Evolutionary conservation across 2,329 filamentous ascomycete genomes (phyloP).

Genomic region (Helotiales sp.): DNA sequence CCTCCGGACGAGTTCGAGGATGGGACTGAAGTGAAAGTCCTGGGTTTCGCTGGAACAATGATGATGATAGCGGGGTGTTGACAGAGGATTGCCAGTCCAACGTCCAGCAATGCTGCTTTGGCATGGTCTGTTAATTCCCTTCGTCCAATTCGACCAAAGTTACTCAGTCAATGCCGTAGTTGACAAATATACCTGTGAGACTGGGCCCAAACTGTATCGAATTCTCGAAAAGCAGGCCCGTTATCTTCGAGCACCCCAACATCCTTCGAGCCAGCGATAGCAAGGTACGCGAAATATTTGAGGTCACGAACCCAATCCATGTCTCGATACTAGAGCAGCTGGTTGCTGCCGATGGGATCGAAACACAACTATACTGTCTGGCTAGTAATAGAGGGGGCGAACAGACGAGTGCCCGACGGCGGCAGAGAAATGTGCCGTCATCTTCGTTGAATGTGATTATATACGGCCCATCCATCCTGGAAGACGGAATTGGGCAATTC

Average conservation of each 20-base stretch:
- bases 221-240: neutral
- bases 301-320: neutral
- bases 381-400: neutral
- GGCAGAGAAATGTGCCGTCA: neutral
- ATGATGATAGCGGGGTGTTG: neutral
- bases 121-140: neutral
- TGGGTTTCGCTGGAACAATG: neutral
- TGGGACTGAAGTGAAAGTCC: neutral
- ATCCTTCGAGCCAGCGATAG: neutral
- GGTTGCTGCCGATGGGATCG: neutral
- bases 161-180: neutral
- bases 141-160: neutral
- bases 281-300: neutral
- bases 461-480: neutral
- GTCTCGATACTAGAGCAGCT: neutral
- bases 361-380: neutral
- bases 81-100: neutral
- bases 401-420: neutral
- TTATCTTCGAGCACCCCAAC: neutral
- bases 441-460: neutral
- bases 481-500: neutral
- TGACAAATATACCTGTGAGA: neutral
- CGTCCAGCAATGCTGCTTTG: neutral
- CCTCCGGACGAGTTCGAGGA: neutral
- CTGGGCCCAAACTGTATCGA: neutral